A percentile compares a stretch with the other conserved stretches of the same genome.
phyloP scores from a whole-genome alignment of 1,284 basidiomycete genomes.

The Trametes sp. region DNA sequence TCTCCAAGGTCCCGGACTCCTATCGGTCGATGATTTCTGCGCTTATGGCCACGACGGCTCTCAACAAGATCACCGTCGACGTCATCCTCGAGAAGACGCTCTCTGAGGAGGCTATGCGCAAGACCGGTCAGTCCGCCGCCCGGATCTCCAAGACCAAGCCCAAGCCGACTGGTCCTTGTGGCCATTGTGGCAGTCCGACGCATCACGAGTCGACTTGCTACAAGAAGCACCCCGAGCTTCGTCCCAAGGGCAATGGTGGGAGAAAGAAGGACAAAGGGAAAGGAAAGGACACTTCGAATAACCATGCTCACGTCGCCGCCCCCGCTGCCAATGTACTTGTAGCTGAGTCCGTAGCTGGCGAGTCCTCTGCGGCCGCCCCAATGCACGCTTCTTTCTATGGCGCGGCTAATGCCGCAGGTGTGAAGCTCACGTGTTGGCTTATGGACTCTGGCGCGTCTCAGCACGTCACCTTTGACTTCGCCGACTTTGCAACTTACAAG shows the following conservation, averaged over 20 bases:
- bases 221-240: background rate
- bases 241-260: background rate
- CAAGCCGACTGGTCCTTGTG: background rate
- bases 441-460: constrained; percentile 17
- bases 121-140: background rate
- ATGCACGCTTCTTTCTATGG: constrained; percentile 8
- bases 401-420: constrained; percentile 2
- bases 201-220: background rate
- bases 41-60: background rate
- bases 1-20: background rate
- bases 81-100: background rate
- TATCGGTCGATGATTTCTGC: background rate
- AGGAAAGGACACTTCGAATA: constrained; percentile 6
- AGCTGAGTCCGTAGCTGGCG: background rate
- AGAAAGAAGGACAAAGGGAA: constrained; percentile 8
- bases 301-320: background rate
- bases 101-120: constrained; percentile 5
- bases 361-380: background rate
- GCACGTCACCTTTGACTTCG: constrained; percentile 5
- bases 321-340: constrained; percentile 8
- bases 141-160: constrained; percentile 6
- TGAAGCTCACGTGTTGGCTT: constrained; percentile 7
- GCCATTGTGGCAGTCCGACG: background rate
- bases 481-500: background rate
- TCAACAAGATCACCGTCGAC: background rate